A percentile compares a stretch with the other conserved stretches of the same genome.
Evolutionary conservation across 208 protist species (phyloP).

Genomic region (Trypanosoma melophagium): DNA sequence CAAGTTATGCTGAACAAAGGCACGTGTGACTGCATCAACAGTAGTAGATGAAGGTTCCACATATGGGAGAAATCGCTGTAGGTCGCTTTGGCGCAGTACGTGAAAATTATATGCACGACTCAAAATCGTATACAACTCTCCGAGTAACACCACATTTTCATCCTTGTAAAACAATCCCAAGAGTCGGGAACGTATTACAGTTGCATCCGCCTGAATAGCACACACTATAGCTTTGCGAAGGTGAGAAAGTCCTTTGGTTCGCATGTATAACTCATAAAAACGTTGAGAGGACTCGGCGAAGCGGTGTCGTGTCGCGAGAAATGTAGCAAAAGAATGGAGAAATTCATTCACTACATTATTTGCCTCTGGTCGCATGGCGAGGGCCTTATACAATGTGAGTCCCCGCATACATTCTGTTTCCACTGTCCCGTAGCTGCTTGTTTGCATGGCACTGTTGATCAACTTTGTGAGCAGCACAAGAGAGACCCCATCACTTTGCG

Average conservation of each 20-base stretch:
- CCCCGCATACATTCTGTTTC: slow-evolving; percentile 77
- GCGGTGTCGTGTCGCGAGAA: slow-evolving; percentile 44
- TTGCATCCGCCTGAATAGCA: slow-evolving; percentile 88
- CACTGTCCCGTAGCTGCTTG: slow-evolving; percentile 62
- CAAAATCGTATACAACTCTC: slow-evolving; percentile 64
- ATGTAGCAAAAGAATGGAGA: slow-evolving; percentile 66
- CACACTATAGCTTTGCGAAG: slow-evolving; percentile 79
- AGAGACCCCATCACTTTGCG: slow-evolving; percentile 35
- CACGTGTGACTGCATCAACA: slow-evolving; percentile 21
- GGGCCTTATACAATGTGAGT: slow-evolving; percentile 39
- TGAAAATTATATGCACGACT: slow-evolving; percentile 62
- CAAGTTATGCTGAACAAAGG: slow-evolving; percentile 94
- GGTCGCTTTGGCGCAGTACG: slow-evolving; percentile 40
- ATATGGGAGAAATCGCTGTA: slow-evolving; percentile 41
- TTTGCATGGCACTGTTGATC: slow-evolving; percentile 68
- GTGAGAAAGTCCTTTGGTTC: slow-evolving; percentile 38
- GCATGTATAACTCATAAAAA: slow-evolving; percentile 84
- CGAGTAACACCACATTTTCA: slow-evolving; percentile 56
- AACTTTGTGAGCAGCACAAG: slow-evolving; percentile 74
- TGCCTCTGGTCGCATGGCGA: slow-evolving; percentile 44
- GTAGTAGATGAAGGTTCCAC: slow-evolving; percentile 35
- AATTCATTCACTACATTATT: slow-evolving; percentile 48
- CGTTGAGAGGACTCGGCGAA: slow-evolving; percentile 87
- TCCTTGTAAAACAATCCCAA: slow-evolving; percentile 84
- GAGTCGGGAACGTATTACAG: slow-evolving; percentile 79